A percentile compares a stretch with the other conserved stretches of the same genome.
Conservation (phyloP, 2,329 filamentous ascomycete species). For the Hypoxylon sp. region DNA sequence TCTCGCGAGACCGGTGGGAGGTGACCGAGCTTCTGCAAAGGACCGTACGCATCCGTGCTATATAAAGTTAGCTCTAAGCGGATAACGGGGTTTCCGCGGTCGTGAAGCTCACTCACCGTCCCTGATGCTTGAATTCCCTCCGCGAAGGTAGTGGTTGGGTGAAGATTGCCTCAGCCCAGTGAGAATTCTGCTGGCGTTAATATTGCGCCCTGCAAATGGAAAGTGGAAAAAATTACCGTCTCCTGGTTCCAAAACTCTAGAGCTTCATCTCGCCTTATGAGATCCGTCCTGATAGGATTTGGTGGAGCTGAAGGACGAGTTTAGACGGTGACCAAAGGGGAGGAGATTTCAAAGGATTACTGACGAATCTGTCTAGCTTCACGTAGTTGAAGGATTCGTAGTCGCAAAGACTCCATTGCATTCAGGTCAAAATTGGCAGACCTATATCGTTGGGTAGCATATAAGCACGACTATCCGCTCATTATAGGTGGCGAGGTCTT, state of each 20-base stretch:
- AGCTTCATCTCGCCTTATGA: conserved; percentile 44
- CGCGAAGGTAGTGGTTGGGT: conserved; percentile 63
- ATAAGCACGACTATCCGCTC: conserved; percentile 2
- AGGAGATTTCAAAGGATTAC: conserved; percentile 44
- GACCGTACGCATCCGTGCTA: conserved; percentile 46
- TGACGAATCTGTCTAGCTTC: conserved; percentile 65
- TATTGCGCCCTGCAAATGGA: conserved; percentile 25
- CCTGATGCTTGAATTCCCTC: conserved; percentile 60
- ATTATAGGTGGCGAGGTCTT: conserved; percentile 29
- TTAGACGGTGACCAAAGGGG: conserved; percentile 34
- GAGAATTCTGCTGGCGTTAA: conserved; percentile 56
- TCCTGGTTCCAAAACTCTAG: conserved; percentile 48
- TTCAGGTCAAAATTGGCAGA: conserved; percentile 68
- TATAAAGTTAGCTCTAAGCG: conserved; percentile 12
- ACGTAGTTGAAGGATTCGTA: conserved; percentile 64
- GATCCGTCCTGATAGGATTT: conserved; percentile 44
- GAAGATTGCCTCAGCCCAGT: conserved; percentile 73
- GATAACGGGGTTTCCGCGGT: not conserved
- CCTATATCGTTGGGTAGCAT: conserved; percentile 48
- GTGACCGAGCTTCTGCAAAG: conserved; percentile 54
- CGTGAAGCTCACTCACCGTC: conserved; percentile 48
- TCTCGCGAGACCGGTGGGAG: conserved; percentile 58
- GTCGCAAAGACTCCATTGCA: conserved; percentile 61
- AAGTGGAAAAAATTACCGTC: conserved; percentile 39
- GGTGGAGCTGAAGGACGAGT: conserved; percentile 42